Evolutionary conservation across 2,329 filamentous ascomycete species (phyloP), one percentile per base, ranked within the genome.

Genomic region (Beauveria medogensis): DNA sequence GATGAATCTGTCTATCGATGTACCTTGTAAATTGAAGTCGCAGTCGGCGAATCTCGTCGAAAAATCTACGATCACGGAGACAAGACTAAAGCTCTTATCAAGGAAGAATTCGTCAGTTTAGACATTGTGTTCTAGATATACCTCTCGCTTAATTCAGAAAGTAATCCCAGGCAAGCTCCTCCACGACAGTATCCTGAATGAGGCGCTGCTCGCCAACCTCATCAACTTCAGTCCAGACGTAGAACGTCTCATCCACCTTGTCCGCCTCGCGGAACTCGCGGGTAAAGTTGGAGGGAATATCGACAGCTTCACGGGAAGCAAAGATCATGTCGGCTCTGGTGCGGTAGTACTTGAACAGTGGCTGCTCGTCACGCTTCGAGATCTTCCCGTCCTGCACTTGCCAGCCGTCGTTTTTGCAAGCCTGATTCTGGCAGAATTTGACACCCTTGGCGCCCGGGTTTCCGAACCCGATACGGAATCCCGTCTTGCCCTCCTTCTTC

Each of bases 341-440:
- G 47, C 51, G 62, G 60, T 64, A 67, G 37, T 62, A 65, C 18
- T 59, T 64, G 55, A 67, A 66, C 34, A 53, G 40, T 10, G 62
- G 64, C 47, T 54, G 40, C 51, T 62, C 58, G 2, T 51, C 54
- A 30, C 61, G 30, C 40, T 61, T 65, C 46, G 51, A 41, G 44
- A 64, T 50, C 5, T 55, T 30, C 7, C 58, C 54, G 12, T 66
- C 60, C 43, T 67, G 66, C 3, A 67, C 61, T 46, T 67, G 28
- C 20, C 55, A 64, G 20, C 64, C 64, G 50, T 67, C 66, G 16
- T 67, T 67, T 24, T 62, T 57, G 54, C 65, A 67, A 3, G 46
- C 28, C 12, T 66, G 57, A 34, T 66, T 65, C 41, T 40, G 55
- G 59, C 66, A 67, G 55, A 60, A 67, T 6, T 59, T 64, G 56